These are phyloP conservation scores for Bifiguratus adelaidae DNA, from an alignment of 192 early-diverging fungal species.

Conservation along the genomic window DNA sequence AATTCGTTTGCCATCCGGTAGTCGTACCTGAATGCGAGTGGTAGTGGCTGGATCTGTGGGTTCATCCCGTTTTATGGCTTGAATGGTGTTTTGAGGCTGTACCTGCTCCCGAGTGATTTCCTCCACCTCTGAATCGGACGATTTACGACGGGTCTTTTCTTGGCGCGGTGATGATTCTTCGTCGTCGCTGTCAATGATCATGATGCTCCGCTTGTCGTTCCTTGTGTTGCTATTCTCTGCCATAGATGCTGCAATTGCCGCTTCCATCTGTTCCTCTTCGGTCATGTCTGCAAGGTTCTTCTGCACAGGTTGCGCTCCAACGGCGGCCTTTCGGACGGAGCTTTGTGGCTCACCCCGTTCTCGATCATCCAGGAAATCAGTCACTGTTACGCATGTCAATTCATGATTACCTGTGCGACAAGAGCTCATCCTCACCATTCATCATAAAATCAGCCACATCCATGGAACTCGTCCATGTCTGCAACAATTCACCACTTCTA, in stretches of 20 bases:
- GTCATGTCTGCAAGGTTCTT: constrained; percentile 57
- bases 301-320: too few species aligned
- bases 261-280: constrained; percentile 83
- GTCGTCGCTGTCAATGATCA: not conserved
- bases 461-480: constrained; percentile 4
- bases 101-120: constrained; percentile 14
- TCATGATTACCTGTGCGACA: constrained; percentile 7
- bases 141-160: not conserved
- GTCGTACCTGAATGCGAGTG: constrained; percentile 74
- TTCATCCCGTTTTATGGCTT: constrained; percentile 26
- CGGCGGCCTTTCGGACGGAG: too few species aligned
- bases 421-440: constrained; percentile 33
- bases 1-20: constrained; percentile 66
- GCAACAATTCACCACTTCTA: constrained; percentile 51
- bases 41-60: constrained; percentile 40
- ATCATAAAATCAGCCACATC: constrained; percentile 58
- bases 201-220: not conserved
- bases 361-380: constrained; percentile 52
- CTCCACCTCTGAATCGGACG: constrained; percentile 1
- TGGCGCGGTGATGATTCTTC: not conserved
- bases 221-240: constrained; percentile 14
- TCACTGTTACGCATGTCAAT: constrained; percentile 17
- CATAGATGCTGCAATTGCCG: constrained; percentile 73
- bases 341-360: constrained; percentile 12
- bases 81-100: not conserved